Evolutionary conservation across 768 basidiomycete species (phyloP), one percentile per base, ranked within the genome.

Genomic region (Podaxis sp.): DNA sequence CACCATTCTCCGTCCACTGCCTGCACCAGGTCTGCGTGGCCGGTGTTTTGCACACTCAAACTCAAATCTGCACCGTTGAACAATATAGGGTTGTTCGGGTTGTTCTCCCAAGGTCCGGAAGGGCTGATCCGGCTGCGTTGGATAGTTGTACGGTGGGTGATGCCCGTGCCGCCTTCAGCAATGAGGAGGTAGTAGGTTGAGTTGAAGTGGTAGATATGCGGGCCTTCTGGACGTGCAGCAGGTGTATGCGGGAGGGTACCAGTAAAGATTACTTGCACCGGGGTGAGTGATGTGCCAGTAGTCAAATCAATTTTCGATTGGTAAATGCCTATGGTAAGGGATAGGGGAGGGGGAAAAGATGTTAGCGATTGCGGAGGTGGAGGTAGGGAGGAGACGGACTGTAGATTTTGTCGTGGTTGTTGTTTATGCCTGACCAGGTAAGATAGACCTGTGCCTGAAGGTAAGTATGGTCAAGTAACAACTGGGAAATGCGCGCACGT

Each of bases 71-170:
- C 74, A 19, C 77, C 77, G 60, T 78, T 79, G 67, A 72, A 78
- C 17, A 79, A 57, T 52, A 79, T 74, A 2, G 77, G 77, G 55
- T 78, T 79, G 8, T 67, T 69, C 3, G 77, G 74, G 51, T 77
- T 76, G 67, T 66, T 75, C 65, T 77, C 76, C 76, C 77, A 78
- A 37, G 78, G 77, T 1, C 78, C 78, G 4, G 76, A 75, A 13
- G 78, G 75, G 5, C 61, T 36, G 17, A 72, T 69, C 2, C 72
- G 73, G 1, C 76, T 74, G 4, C 77, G 72, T 59, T 79, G 77
- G 15, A 79, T 74, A 3, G 78, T 77, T 1, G 74, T 59, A 12
- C 73, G 72, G 54, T 79, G 78, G 22, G 71, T 65, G 17, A 71
- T 66, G 22, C 68, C 74, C 7, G 77, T 73, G 0, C 78, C 77